phyloP scores from a whole-genome alignment of 2,329 filamentous ascomycete genomes.

The Tolypocladium album region DNA sequence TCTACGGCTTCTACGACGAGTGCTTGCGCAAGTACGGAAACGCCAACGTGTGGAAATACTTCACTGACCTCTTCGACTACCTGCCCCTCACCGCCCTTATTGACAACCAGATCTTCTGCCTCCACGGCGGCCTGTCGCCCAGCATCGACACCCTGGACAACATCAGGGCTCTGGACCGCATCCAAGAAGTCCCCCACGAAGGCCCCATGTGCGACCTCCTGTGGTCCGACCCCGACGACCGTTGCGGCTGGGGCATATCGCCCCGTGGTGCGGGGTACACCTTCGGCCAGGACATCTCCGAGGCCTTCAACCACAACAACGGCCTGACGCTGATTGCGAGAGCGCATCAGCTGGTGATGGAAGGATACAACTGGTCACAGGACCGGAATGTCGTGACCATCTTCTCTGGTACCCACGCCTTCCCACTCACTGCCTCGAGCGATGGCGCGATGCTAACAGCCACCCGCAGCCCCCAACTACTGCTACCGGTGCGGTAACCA shows the following conservation, averaged over 20 bases:
- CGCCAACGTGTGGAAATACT: slow-evolving; percentile 98
- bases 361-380: slow-evolving; percentile 99
- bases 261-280: slow-evolving; percentile 91
- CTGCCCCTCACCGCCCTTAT: slow-evolving; percentile 94
- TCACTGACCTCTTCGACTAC: slow-evolving; percentile 98
- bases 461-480: slow-evolving; percentile 65
- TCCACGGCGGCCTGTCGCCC: slow-evolving; percentile 93
- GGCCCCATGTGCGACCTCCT: slow-evolving; percentile 96
- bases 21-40: slow-evolving; percentile 98
- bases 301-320: slow-evolving; percentile 99
- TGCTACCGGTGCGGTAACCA: slow-evolving; percentile 99
- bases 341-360: slow-evolving; percentile 98
- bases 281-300: slow-evolving; percentile 93
- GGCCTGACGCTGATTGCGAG: slow-evolving; percentile 89
- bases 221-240: slow-evolving; percentile 96
- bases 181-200: slow-evolving; percentile 97
- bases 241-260: slow-evolving; percentile 92
- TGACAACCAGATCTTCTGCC: slow-evolving; percentile 98
- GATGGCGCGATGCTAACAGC: slow-evolving; percentile 8
- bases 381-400: slow-evolving; percentile 97
- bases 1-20: slow-evolving; percentile 99
- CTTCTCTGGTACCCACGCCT: slow-evolving; percentile 64
- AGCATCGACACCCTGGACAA: slow-evolving; percentile 93
- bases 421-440: neutral
- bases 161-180: slow-evolving; percentile 87